Evolutionary conservation across 768 basidiomycete genomes (phyloP), one percentile per base, ranked within the genome.

Genomic region (Lactarius tabidus): DNA sequence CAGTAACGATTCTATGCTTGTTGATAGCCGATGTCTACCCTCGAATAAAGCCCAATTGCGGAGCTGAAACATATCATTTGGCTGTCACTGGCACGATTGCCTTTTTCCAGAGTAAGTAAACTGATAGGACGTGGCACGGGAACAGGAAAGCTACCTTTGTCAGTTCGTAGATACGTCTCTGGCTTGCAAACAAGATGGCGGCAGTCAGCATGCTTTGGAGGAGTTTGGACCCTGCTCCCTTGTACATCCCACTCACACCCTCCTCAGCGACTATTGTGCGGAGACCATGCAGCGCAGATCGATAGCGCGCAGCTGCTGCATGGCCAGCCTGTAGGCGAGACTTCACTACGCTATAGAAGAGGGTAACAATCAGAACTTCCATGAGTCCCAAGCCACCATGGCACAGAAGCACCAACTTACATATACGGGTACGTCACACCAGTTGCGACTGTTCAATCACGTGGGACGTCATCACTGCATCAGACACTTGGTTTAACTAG

Each of bases 201-300:
- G 95, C 95, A 9, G 94, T 96, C 57, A 98, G 80, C 1, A 97
- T 92, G 68, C 90, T 93, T 76, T 98, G 96, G 6, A 91, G 64
- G 26, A 99, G 85, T 78, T 99, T 99, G 71, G 88, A 91, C 17
- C 82, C 82, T 31, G 95, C 83, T 7, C 95, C 95, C 69, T 85
- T 89, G 80, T 97, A 97, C 26, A 97, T 74, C 2, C 95, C 95
- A 70, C 79, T 80, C n/a, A 90, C 68, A 2, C 90, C 93, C 72
- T 97, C 95, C 69, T 89, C 84, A 66, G 78, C 79, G 68, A 95
- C 70, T 71, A 97, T 94, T 36, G 86, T 85, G 33, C 86, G 74
- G n/a, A 97, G 75, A 2, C 91, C 95, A 67, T 90, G 83, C 12
- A 90, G 68, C 2, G 91, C 82, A 8, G 93, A 92, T 63, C 82